These are phyloP conservation scores for Lactifluus hygrophoroides DNA, from an alignment of 768 basidiomycete species.

Conservation along the genomic window DNA sequence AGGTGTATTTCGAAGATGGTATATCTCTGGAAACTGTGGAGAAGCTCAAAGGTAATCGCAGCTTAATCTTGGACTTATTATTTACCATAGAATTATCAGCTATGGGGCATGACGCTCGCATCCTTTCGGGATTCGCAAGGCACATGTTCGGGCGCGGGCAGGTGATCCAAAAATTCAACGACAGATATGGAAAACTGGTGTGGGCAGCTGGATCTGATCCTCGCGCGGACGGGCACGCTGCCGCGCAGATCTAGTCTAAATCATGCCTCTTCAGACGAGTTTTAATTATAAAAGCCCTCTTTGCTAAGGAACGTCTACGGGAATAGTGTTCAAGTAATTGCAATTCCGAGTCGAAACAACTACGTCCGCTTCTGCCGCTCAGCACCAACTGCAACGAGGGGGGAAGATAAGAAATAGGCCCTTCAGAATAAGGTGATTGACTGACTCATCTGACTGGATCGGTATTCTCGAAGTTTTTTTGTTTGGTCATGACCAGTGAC, in stretches of 20 bases:
- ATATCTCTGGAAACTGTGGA: conserved; percentile 54
- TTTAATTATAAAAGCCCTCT: too few species aligned
- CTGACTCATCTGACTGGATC: conserved; percentile 35
- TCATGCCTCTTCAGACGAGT: too few species aligned
- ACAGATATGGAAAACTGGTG: conserved; percentile 59
- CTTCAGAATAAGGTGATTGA: conserved; percentile 6
- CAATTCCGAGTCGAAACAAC: too few species aligned
- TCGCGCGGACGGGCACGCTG: conserved; percentile 85
- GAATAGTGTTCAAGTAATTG: background rate
- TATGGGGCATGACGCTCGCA: conserved; percentile 83
- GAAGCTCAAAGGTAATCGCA: conserved; percentile 49
- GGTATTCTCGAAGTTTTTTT: conserved; percentile 73
- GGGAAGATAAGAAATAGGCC: background rate
- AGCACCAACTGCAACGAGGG: conserved; percentile 41
- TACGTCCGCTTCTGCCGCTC: conserved; percentile 65
- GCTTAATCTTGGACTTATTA: background rate
- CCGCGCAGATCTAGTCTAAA: conserved; percentile 50
- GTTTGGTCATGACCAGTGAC: conserved; percentile 75
- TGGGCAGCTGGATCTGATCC: conserved; percentile 96
- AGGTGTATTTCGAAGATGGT: conserved; percentile 55
- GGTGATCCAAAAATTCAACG: conserved; percentile 73
- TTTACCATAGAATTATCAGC: conserved; percentile 32
- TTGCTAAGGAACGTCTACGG: background rate
- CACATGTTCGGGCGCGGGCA: conserved; percentile 77
- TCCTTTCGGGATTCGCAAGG: conserved; percentile 50